Conservation (phyloP, 2,329 filamentous ascomycete genomes). For the Beauveria rudraprayagi region DNA sequence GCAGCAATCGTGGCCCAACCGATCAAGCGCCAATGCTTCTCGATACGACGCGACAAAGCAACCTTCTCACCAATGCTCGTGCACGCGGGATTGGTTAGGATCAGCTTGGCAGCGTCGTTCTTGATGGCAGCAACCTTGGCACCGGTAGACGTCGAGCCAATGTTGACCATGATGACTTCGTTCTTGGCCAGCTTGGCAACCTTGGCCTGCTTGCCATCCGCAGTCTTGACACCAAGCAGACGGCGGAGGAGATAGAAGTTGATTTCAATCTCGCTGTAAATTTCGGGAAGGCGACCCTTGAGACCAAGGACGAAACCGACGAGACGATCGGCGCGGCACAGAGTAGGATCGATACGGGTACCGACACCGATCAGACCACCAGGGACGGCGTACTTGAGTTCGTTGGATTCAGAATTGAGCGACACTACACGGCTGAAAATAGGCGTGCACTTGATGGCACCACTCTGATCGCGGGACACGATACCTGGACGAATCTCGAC, state of each 20-base stretch:
- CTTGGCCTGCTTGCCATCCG: constrained; percentile 98
- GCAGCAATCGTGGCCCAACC: constrained; percentile 78
- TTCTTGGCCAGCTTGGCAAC: constrained; percentile 97
- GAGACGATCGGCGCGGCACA: constrained; percentile 97
- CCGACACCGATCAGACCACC: constrained; percentile 97
- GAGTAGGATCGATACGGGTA: constrained; percentile 92
- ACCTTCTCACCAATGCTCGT: constrained; percentile 98
- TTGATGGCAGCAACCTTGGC: constrained; percentile 96
- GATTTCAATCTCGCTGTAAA: constrained; percentile 97
- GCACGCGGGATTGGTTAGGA: constrained; percentile 87
- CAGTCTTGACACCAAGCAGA: constrained; percentile 91
- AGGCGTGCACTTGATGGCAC: constrained; percentile 90
- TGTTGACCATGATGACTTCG: constrained; percentile 99
- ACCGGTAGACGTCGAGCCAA: constrained; percentile 92
- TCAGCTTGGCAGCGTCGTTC: constrained; percentile 93
- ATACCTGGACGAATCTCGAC: constrained; percentile 99
- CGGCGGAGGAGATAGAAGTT: constrained; percentile 98
- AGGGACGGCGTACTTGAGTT: constrained; percentile 95
- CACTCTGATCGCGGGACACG: constrained; percentile 87
- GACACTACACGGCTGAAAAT: constrained; percentile 95
- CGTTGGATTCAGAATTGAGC: constrained; percentile 95
- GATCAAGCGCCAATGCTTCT: constrained; percentile 97
- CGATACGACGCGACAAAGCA: constrained; percentile 88
- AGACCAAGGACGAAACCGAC: constrained; percentile 96
- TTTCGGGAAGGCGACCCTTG: constrained; percentile 86